phyloP scores from a whole-genome alignment of 495 filamentous ascomycete genomes.

The Tuber magnatum region DNA sequence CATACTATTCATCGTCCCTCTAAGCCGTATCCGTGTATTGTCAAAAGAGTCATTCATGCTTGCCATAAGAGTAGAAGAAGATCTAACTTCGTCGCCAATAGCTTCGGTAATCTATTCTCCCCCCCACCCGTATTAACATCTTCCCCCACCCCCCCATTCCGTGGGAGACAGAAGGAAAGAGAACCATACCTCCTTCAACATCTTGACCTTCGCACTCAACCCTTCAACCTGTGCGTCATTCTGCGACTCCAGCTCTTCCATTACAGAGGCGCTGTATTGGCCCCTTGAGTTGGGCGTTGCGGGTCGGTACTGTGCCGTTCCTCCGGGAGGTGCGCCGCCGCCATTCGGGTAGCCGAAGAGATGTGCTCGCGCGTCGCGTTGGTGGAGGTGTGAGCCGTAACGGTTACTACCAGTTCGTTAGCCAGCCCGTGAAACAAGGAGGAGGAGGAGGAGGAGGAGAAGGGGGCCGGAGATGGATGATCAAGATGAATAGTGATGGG shows the following conservation, averaged over 20 bases:
- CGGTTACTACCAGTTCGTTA: conserved; percentile 11
- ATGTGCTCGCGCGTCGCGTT: conserved; percentile 78
- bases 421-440: not conserved
- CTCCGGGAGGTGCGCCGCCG: conserved; percentile 35
- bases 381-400: conserved; percentile 50
- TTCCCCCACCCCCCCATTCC: conserved; percentile 21
- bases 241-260: conserved; percentile 89
- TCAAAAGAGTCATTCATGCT: conserved; percentile 92
- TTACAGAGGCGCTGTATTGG: conserved; percentile 87
- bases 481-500: not conserved
- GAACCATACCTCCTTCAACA: conserved; percentile 78
- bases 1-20: conserved; percentile 96
- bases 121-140: conserved; percentile 1
- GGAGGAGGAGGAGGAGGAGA: not conserved
- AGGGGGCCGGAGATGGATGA: not conserved
- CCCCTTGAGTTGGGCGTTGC: conserved; percentile 65
- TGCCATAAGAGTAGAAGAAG: conserved; percentile 72
- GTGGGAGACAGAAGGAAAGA: not conserved
- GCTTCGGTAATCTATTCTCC: conserved; percentile 67
- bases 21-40: conserved; percentile 65
- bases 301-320: conserved; percentile 44
- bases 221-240: conserved; percentile 88
- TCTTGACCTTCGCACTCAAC: conserved; percentile 79
- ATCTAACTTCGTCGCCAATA: conserved; percentile 89
- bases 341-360: conserved; percentile 83